A percentile compares a stretch with the other conserved stretches of the same genome.
These are phyloP conservation scores for Fusarium hainanense DNA, from an alignment of 2,329 filamentous ascomycete species.

Conservation along the genomic window DNA sequence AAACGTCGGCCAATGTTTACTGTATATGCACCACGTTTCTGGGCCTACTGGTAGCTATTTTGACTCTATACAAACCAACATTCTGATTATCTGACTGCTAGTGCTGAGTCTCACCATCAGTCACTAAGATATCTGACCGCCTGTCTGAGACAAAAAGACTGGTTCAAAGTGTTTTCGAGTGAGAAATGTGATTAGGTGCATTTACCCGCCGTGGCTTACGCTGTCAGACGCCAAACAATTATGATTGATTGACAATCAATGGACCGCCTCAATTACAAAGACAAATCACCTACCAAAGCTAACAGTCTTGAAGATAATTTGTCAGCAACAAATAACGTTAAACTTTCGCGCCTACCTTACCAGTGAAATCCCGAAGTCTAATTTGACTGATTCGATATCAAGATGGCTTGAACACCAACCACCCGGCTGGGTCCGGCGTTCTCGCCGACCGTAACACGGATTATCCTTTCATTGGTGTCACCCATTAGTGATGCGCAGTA, in stretches of 20 bases:
- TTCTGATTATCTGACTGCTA: background rate
- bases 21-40: fast-evolving
- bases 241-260: background rate
- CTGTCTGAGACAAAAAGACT: fast-evolving
- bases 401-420: background rate
- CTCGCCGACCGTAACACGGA: background rate
- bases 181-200: background rate
- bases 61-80: background rate
- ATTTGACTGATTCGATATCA: background rate
- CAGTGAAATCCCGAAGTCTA: background rate
- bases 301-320: background rate
- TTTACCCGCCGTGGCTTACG: slow-evolving; percentile 1
- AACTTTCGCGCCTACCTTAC: background rate
- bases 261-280: background rate
- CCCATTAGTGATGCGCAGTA: background rate
- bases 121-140: background rate
- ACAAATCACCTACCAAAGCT: background rate
- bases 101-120: background rate
- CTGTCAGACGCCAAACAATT: background rate
- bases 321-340: background rate
- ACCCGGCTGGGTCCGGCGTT: background rate
- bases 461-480: background rate
- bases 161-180: background rate
- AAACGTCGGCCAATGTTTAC: background rate
- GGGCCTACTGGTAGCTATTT: background rate